Evolutionary conservation across 2,329 filamentous ascomycete genomes (phyloP).

Genomic region (Scleromitrula shiraiana): DNA sequence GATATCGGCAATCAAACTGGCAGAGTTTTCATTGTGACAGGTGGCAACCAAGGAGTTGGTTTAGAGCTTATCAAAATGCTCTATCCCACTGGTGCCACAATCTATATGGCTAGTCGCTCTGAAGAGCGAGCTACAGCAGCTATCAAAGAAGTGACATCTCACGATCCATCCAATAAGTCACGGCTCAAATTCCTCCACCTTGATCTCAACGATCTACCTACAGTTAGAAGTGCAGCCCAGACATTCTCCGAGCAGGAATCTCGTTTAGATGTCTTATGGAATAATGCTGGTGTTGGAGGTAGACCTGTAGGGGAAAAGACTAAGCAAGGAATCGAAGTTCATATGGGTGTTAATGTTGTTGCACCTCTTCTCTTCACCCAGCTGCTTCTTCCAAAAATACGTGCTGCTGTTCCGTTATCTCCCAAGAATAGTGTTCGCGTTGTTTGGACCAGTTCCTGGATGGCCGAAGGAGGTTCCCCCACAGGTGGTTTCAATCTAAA

Average conservation of each 20-base stretch:
- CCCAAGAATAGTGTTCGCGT: not conserved
- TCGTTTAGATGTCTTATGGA: slow-evolving; percentile 34
- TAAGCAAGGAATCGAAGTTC: slow-evolving; percentile 29
- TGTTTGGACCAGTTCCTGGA: not conserved
- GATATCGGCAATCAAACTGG: slow-evolving; percentile 33
- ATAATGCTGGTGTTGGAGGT: slow-evolving; percentile 33
- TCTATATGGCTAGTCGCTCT: slow-evolving; percentile 36
- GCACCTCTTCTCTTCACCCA: not conserved
- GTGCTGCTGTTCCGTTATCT: not conserved
- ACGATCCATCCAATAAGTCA: slow-evolving; percentile 27
- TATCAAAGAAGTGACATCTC: slow-evolving; percentile 30
- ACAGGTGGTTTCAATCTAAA: not conserved
- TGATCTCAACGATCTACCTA: slow-evolving; percentile 32
- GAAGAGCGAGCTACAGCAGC: slow-evolving; percentile 27
- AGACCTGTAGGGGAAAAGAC: slow-evolving; percentile 24
- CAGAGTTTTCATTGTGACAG: slow-evolving; percentile 37
- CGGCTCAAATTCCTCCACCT: slow-evolving; percentile 30
- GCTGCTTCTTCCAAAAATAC: not conserved
- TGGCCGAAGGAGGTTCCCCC: not conserved
- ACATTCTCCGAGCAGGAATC: slow-evolving; percentile 30
- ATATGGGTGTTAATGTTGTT: slow-evolving; percentile 25
- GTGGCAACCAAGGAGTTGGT: slow-evolving; percentile 28
- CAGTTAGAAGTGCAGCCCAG: slow-evolving; percentile 29
- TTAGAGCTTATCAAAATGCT: slow-evolving; percentile 32
- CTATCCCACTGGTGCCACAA: slow-evolving; percentile 33